Evolutionary conservation across 345 rosid genomes (phyloP).

Genomic region (Rhizophora apiculata): DNA sequence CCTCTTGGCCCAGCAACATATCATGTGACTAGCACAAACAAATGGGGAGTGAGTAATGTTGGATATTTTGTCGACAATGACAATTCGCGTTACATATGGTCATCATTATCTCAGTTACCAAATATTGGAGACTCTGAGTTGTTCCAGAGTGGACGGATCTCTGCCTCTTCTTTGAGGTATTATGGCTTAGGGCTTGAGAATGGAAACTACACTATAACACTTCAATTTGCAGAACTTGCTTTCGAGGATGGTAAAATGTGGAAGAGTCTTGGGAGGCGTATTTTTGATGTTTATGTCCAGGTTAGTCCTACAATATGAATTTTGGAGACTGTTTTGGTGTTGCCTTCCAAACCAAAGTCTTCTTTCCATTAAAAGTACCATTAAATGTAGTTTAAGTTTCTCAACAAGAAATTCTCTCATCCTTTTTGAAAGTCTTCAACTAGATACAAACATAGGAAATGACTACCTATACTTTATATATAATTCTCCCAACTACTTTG

Average conservation of each 20-base stretch:
- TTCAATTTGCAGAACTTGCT: constrained; percentile 45
- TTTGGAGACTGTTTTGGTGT: not conserved
- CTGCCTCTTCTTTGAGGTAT: constrained; percentile 33
- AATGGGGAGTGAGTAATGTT: constrained; percentile 50
- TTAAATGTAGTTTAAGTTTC: no score
- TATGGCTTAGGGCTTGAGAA: no score
- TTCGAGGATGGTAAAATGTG: constrained; percentile 26
- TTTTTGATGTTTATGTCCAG: constrained; percentile 55
- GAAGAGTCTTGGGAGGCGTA: constrained; percentile 47
- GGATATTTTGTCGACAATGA: constrained; percentile 7
- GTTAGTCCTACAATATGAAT: constrained; percentile 17
- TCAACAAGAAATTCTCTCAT: no score
- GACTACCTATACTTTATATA: no score
- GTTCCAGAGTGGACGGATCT: constrained; percentile 58
- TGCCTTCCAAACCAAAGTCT: not conserved
- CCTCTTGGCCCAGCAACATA: constrained; percentile 65
- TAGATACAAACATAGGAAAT: no score
- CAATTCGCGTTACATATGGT: no score
- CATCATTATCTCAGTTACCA: constrained; percentile 33
- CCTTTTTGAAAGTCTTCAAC: no score
- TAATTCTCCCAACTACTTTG: no score
- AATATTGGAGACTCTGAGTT: constrained; percentile 29
- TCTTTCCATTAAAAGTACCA: not conserved
- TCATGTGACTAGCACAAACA: constrained; percentile 33
- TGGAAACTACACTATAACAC: not conserved